Conservation (phyloP, 768 basidiomycete species). For the Dacryopinax spathularia region DNA sequence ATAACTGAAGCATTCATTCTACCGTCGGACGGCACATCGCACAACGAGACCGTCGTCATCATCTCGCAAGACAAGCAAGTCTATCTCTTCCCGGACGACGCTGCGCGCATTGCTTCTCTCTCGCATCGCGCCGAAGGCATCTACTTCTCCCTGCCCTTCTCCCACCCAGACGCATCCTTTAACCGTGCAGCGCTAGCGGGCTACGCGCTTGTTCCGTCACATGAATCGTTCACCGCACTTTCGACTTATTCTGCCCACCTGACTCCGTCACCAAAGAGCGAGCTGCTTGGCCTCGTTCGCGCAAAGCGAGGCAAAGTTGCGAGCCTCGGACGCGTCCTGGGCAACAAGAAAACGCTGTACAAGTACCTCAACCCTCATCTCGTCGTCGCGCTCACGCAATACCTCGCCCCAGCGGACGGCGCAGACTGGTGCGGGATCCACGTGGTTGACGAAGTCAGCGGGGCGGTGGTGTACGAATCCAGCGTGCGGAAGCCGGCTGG, state of each 20-base stretch:
- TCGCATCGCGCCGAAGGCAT: slow-evolving; percentile 31
- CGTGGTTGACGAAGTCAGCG: slow-evolving; percentile 67
- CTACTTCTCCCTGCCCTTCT: slow-evolving; percentile 39
- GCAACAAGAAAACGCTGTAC: slow-evolving; percentile 77
- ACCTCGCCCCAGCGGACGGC: slow-evolving; percentile 16
- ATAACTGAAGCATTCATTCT: not conserved
- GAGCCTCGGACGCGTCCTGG: slow-evolving; percentile 68
- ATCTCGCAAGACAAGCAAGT: slow-evolving; percentile 67
- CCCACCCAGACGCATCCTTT: not conserved
- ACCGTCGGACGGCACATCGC: not conserved
- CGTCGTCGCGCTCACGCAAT: slow-evolving; percentile 47
- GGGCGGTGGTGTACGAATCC: slow-evolving; percentile 55
- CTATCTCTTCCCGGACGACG: slow-evolving; percentile 52
- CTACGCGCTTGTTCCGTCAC: not conserved
- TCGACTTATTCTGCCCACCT: not conserved
- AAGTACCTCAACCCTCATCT: slow-evolving; percentile 86
- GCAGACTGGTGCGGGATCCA: slow-evolving; percentile 44
- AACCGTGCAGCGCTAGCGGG: not conserved
- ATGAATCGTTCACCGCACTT: not conserved
- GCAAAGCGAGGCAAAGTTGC: slow-evolving; percentile 39
- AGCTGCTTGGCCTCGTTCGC: slow-evolving; percentile 15
- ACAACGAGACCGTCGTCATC: slow-evolving; percentile 42
- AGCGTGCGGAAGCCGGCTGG: slow-evolving; percentile 26
- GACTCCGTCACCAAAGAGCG: not conserved
- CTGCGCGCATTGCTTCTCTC: slow-evolving; percentile 33